These are phyloP conservation scores for Inosperma sp. DNA, from an alignment of 768 basidiomycete genomes.

Conservation along the genomic window DNA sequence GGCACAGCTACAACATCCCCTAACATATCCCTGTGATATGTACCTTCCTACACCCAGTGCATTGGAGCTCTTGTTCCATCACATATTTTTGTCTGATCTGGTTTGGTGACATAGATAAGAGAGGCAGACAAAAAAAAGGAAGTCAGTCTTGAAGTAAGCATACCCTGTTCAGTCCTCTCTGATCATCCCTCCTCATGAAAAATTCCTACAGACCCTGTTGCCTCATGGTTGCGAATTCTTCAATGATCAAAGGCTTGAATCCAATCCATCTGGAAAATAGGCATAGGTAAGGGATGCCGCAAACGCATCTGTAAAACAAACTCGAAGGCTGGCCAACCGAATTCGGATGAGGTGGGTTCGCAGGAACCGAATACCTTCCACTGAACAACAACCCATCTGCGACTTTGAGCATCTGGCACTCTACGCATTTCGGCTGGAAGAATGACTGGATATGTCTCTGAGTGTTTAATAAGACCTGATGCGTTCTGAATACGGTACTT, in stretches of 20 bases:
- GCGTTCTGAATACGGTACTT: conserved; percentile 55
- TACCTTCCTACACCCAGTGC: conserved; percentile 65
- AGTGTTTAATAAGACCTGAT: conserved; percentile 41
- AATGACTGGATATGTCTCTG: conserved; percentile 53
- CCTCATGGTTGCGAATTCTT: conserved; percentile 92
- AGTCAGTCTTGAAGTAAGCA: background rate
- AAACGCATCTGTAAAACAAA: background rate
- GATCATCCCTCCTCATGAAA: conserved; percentile 68
- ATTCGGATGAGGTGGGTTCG: conserved; percentile 14
- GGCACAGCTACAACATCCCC: conserved; percentile 82
- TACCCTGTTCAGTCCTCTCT: conserved; percentile 35
- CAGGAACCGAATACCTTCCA: conserved; percentile 79
- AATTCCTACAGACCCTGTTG: conserved; percentile 99
- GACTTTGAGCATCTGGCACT: conserved; percentile 92
- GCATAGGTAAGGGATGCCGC: conserved; percentile 32
- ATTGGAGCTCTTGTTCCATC: conserved; percentile 84
- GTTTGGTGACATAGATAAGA: background rate
- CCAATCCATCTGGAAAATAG: conserved; percentile 79
- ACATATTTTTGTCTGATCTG: conserved; percentile 74
- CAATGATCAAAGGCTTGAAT: conserved; percentile 88
- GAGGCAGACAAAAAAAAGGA: background rate
- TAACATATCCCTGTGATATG: conserved; percentile 71
- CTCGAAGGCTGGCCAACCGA: background rate
- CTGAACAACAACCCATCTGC: conserved; percentile 91
- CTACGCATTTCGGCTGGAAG: conserved; percentile 84